phyloP scores from a whole-genome alignment of 2,329 filamentous ascomycete species.

The Moelleriella libera region DNA sequence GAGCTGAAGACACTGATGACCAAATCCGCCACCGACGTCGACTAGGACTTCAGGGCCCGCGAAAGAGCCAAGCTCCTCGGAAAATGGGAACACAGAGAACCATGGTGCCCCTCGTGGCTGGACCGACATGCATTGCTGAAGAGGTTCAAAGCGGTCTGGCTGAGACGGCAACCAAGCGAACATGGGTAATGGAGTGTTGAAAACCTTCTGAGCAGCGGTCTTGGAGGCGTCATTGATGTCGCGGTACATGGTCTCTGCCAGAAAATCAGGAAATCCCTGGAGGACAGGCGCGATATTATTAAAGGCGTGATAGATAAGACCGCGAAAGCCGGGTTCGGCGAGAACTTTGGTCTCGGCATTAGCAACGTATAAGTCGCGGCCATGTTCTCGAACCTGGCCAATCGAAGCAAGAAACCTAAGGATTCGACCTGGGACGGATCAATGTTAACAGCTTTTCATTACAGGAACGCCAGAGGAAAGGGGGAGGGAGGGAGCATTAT shows the following conservation, averaged over 20 bases:
- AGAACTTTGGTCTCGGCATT: neutral
- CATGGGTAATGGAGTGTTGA: neutral
- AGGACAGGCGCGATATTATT: neutral
- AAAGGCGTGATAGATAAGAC: neutral
- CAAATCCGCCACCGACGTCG: neutral
- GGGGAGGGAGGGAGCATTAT: too few relatives aligned
- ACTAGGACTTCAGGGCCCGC: neutral
- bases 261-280: neutral
- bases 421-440: too few relatives aligned
- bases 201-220: neutral
- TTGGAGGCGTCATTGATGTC: neutral
- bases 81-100: neutral
- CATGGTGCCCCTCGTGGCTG: neutral
- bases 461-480: too few relatives aligned
- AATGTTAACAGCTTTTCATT: too few relatives aligned
- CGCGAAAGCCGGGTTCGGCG: neutral
- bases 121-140: neutral
- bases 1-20: neutral
- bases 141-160: neutral
- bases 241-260: neutral
- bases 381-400: neutral
- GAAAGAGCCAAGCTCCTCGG: neutral
- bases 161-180: neutral
- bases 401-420: neutral
- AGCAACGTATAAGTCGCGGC: neutral